A percentile compares a stretch with the other conserved stretches of the same genome.
These are phyloP conservation scores for Arachis monticola DNA, from an alignment of 331 rosid genomes.

Conservation along the genomic window DNA sequence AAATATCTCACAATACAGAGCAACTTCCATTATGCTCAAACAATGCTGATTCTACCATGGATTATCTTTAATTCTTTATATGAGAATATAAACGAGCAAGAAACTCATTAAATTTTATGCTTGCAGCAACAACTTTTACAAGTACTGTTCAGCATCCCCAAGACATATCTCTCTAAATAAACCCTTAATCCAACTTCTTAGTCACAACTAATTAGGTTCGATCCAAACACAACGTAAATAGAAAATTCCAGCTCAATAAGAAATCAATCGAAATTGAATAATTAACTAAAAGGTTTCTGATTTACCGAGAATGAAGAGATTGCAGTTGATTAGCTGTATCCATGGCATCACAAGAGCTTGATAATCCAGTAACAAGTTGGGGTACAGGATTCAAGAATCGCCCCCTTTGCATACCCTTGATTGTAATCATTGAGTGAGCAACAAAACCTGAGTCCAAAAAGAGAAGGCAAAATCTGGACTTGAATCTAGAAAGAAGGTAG, in stretches of 20 bases:
- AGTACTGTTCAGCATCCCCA: neutral
- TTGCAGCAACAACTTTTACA: no score
- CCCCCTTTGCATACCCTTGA: conserved; percentile 17
- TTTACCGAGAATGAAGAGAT: conserved; percentile 34
- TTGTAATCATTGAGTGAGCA: conserved; percentile 16
- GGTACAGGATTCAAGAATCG: conserved; percentile 26
- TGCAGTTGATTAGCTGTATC: conserved; percentile 16
- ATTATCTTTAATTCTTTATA: no score
- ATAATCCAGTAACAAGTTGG: conserved; percentile 20
- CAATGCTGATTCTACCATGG: no score
- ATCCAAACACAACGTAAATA: neutral
- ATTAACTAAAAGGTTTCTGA: conserved; percentile 11
- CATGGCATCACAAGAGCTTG: conserved; percentile 20
- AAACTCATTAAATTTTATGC: no score
- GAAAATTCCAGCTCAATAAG: neutral
- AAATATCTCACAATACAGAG: no score
- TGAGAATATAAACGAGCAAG: no score
- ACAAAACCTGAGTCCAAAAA: neutral
- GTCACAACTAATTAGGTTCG: conserved; percentile 2
- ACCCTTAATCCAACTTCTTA: conserved; percentile 9
- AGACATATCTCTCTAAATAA: neutral
- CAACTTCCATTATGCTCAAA: no score
- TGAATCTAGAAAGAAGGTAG: neutral
- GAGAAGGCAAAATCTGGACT: neutral
- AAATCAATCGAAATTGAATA: neutral